phyloP scores from a whole-genome alignment of 306 rosid species.

The Aeschynomene evenia region DNA sequence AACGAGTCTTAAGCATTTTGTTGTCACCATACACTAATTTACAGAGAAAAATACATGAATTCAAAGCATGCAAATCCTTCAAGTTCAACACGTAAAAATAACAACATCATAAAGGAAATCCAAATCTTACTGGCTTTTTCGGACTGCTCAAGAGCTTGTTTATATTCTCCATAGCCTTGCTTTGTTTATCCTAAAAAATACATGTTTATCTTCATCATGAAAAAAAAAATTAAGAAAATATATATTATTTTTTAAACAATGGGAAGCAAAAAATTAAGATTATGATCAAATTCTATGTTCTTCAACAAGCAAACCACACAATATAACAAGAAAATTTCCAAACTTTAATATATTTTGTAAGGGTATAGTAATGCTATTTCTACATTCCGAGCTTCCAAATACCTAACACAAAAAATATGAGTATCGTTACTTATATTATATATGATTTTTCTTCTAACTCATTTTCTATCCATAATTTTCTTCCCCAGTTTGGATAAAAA shows the following conservation, averaged over 20 bases:
- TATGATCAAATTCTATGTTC: background rate
- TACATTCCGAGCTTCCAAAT: too few species aligned
- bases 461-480: too few species aligned
- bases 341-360: background rate
- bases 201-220: background rate
- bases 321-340: background rate
- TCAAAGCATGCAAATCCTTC: background rate
- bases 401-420: too few species aligned
- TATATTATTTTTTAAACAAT: too few species aligned
- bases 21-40: background rate
- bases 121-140: conserved; percentile 51
- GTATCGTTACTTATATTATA: too few species aligned
- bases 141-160: conserved; percentile 34
- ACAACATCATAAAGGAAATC: background rate
- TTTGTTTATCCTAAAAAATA: conserved; percentile 44
- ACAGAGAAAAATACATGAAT: background rate
- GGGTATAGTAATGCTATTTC: too few species aligned
- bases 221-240: background rate
- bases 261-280: background rate
- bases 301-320: background rate
- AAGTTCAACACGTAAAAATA: conserved; percentile 4
- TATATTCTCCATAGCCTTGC: conserved; percentile 44
- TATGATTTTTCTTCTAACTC: too few species aligned
- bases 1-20: background rate
- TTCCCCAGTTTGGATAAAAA: too few species aligned